Evolutionary conservation across 73 alveolate genomes (phyloP).

Genomic region (Tetrahymena borealis): DNA sequence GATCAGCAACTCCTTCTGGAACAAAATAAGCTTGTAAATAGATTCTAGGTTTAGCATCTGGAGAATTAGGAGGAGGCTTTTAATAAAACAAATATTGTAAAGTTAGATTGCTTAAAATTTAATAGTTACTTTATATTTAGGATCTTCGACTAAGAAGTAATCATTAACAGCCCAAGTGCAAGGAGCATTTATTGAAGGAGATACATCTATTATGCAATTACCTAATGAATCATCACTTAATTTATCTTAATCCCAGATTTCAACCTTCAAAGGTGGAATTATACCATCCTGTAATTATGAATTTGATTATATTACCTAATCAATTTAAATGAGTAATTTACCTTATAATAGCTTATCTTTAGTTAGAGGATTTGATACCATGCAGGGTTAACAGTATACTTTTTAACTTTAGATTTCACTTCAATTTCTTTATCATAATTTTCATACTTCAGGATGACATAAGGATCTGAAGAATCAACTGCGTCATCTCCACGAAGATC

Average conservation of each 20-base stretch:
- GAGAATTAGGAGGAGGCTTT: not conserved
- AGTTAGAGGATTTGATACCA: constrained; percentile 1
- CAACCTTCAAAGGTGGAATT: constrained; percentile 11
- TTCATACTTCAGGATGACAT: not conserved
- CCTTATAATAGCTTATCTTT: not conserved
- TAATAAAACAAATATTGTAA: not conserved
- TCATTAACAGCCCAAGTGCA: constrained; percentile 40
- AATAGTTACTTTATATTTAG: constrained; percentile 8
- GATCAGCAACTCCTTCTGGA: constrained; percentile 34
- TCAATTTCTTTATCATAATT: constrained; percentile 18
- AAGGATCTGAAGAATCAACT: constrained; percentile 34
- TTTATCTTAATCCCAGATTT: constrained; percentile 25
- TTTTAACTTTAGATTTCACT: constrained; percentile 2
- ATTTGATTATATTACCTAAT: not conserved
- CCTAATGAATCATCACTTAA: constrained; percentile 32
- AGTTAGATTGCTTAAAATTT: too few species aligned
- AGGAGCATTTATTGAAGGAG: constrained; percentile 9
- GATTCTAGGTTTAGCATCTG: not conserved
- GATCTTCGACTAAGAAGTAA: constrained; percentile 18
- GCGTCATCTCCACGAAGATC: constrained; percentile 42
- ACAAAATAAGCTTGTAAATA: constrained; percentile 22
- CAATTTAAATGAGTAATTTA: too few species aligned
- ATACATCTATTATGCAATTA: constrained; percentile 1
- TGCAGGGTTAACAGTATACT: constrained; percentile 28
- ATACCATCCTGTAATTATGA: not conserved